Conservation (phyloP, 768 basidiomycete species). For the Artomyces pyxidatus region DNA sequence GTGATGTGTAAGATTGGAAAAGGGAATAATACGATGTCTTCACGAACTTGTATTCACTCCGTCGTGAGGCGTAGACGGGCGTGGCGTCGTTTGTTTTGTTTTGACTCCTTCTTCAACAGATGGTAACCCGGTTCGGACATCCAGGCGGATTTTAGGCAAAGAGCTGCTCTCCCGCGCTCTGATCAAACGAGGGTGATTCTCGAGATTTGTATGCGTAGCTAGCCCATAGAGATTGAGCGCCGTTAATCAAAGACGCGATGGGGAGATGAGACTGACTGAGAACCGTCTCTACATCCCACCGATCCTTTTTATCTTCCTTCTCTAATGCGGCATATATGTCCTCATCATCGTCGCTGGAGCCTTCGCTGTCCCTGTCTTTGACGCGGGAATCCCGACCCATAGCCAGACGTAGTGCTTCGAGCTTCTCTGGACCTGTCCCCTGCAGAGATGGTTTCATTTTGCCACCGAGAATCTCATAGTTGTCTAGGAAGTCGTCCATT, state of each 20-base stretch:
- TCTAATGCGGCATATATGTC: slow-evolving; percentile 33
- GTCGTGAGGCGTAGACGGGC: too few relatives aligned
- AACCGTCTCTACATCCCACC: slow-evolving; percentile 97
- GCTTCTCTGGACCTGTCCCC: slow-evolving; percentile 68
- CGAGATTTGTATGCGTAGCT: slow-evolving; percentile 97
- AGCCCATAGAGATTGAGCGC: slow-evolving; percentile 8
- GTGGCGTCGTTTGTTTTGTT: too few relatives aligned
- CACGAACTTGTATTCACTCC: too few relatives aligned
- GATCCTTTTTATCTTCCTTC: slow-evolving; percentile 53
- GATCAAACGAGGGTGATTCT: slow-evolving; percentile 92
- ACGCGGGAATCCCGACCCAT: slow-evolving; percentile 65
- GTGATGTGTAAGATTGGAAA: slow-evolving; percentile 7
- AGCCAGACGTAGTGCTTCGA: slow-evolving; percentile 70
- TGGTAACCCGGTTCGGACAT: slow-evolving; percentile 75
- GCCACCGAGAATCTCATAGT: slow-evolving; percentile 85
- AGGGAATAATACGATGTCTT: slow-evolving; percentile 6
- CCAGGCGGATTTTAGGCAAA: slow-evolving; percentile 58
- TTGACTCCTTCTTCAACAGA: too few relatives aligned
- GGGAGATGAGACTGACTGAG: slow-evolving; percentile 51
- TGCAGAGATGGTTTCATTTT: slow-evolving; percentile 73
- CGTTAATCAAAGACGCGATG: background rate
- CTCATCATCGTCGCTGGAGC: slow-evolving; percentile 31
- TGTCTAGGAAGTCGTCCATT: slow-evolving; percentile 89
- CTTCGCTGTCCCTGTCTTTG: slow-evolving; percentile 36
- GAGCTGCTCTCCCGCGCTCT: slow-evolving; percentile 48